Evolutionary conservation across 108 stramenopile species (phyloP).

Genomic region (Skeletonema tropicum): DNA sequence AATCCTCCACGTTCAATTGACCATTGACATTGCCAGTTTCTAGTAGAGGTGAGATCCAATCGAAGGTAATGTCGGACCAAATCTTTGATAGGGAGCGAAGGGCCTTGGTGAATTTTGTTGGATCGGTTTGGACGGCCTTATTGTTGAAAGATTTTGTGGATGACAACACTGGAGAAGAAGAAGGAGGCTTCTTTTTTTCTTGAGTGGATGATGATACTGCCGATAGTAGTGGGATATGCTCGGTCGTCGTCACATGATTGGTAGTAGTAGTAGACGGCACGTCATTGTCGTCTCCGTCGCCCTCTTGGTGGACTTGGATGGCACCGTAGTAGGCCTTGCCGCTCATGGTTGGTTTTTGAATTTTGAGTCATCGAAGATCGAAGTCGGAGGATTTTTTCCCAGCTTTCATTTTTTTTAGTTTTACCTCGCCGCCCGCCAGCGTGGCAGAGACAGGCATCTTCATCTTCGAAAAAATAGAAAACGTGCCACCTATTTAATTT

Average conservation of each 20-base stretch:
- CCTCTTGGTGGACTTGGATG: conserved; percentile 21
- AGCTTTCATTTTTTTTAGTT: too few relatives aligned
- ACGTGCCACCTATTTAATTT: too few relatives aligned
- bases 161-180: neutral
- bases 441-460: too few relatives aligned
- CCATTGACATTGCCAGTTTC: conserved; percentile 63
- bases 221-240: neutral
- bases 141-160: neutral
- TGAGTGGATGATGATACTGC: too few relatives aligned
- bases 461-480: too few relatives aligned
- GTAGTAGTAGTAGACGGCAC: neutral
- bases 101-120: neutral
- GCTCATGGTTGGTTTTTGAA: too few relatives aligned
- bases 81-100: neutral
- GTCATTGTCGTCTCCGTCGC: neutral
- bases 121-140: neutral
- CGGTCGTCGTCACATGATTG: conserved; percentile 1
- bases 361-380: too few relatives aligned
- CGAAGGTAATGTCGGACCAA: conserved; percentile 69
- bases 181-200: neutral
- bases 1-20: conserved; percentile 71
- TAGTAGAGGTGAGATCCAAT: conserved; percentile 79
- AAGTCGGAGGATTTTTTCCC: too few relatives aligned
- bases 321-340: conserved; percentile 28
- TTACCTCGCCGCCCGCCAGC: too few relatives aligned